phyloP scores from a whole-genome alignment of 1,284 basidiomycete species.

The Ustilago shanxiensis region DNA sequence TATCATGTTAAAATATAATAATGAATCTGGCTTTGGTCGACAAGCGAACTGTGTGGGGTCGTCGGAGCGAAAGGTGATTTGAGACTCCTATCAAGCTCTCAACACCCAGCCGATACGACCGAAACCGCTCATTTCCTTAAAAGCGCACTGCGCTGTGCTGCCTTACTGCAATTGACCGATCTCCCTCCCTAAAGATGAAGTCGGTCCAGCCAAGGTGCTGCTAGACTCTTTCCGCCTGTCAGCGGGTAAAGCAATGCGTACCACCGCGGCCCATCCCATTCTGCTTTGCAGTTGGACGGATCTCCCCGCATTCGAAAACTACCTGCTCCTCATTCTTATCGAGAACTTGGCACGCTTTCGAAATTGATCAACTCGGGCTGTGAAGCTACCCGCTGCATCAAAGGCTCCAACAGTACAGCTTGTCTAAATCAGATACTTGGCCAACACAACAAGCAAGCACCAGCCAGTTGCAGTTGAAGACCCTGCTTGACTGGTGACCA shows the following conservation, averaged over 20 bases:
- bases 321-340: not conserved
- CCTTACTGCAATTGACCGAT: not conserved
- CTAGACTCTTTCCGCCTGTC: not conserved
- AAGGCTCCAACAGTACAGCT: too few species aligned
- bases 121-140: not conserved
- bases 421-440: not conserved
- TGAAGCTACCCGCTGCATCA: too few species aligned
- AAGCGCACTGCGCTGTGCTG: not conserved
- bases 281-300: not conserved
- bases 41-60: not conserved
- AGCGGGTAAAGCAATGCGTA: conserved; percentile 7
- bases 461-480: too few species aligned
- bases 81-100: not conserved
- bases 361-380: not conserved
- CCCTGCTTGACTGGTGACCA: too few species aligned
- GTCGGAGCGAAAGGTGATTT: not conserved
- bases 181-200: not conserved
- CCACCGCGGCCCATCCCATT: not conserved
- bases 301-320: conserved; percentile 7
- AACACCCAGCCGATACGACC: not conserved
- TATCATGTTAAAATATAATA: too few species aligned
- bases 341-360: not conserved
- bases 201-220: not conserved
- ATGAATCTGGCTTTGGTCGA: too few species aligned
- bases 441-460: too few species aligned